phyloP scores from a whole-genome alignment of 495 filamentous ascomycete genomes.

The Penicillium salamii region DNA sequence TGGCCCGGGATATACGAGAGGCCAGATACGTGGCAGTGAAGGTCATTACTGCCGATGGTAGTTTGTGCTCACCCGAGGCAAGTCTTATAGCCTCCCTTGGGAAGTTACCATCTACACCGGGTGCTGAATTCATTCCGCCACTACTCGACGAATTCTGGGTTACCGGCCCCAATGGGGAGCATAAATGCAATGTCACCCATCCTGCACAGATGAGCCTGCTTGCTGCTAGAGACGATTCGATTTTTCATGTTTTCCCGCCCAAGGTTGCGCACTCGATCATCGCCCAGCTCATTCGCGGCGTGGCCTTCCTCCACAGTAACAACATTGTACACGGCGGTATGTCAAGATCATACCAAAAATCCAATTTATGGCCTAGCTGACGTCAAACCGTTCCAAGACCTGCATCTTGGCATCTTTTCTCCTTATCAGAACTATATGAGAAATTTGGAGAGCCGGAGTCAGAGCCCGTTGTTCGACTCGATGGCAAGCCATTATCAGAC shows the following conservation, averaged over 20 bases:
- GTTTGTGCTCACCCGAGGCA: constrained; percentile 6
- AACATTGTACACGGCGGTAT: constrained; percentile 33
- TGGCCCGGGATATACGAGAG: constrained; percentile 30
- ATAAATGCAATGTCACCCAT: constrained; percentile 40
- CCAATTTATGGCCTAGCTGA: constrained; percentile 6
- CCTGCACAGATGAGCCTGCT: constrained; percentile 24
- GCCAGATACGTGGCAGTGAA: constrained; percentile 20
- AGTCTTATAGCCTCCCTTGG: constrained; percentile 10
- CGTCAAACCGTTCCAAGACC: constrained; percentile 9
- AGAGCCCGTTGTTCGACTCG: constrained; percentile 20
- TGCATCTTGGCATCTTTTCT: constrained; percentile 18
- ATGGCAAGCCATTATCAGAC: constrained; percentile 12
- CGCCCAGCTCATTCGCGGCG: constrained; percentile 26
- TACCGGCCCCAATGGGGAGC: constrained; percentile 39
- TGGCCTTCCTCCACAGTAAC: constrained; percentile 27
- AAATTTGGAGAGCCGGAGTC: constrained; percentile 16
- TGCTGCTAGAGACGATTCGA: constrained; percentile 19
- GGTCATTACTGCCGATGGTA: constrained; percentile 18
- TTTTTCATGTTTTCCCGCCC: constrained; percentile 19
- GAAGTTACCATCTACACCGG: constrained; percentile 7
- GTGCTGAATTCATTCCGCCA: constrained; percentile 20
- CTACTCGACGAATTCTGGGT: constrained; percentile 35
- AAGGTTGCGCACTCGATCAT: constrained; percentile 25
- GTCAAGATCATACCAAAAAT: constrained; percentile 1
- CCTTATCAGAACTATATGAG: constrained; percentile 18